Conservation (phyloP, 805 yeast species). For the Metschnikowia rubicola region DNA sequence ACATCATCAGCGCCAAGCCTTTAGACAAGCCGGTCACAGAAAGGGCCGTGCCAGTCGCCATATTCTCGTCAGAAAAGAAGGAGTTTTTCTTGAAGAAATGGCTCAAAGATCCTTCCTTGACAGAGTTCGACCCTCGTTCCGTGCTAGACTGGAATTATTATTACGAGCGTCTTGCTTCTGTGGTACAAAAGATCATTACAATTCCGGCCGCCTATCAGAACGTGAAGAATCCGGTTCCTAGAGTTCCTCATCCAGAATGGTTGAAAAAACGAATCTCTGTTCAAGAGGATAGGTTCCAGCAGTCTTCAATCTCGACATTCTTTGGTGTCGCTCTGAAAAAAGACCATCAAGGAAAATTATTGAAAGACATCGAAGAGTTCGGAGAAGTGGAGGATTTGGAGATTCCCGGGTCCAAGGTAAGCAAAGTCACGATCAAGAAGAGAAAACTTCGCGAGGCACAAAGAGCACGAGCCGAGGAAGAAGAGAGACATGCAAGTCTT, state of each 20-base stretch:
- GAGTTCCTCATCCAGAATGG: constrained; percentile 96
- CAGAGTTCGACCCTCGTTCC: constrained; percentile 79
- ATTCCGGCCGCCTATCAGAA: constrained; percentile 96
- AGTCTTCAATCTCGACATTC: constrained; percentile 58
- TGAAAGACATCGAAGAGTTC: constrained; percentile 75
- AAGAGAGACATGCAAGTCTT: constrained; percentile 46
- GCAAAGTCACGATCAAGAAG: constrained; percentile 48
- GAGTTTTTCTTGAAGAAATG: constrained; percentile 76
- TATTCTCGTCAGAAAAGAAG: constrained; percentile 87
- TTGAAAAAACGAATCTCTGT: constrained; percentile 58
- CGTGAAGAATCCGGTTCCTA: constrained; percentile 86
- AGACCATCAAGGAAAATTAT: constrained; percentile 29
- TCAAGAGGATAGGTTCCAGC: constrained; percentile 67
- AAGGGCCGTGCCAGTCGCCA: constrained; percentile 94
- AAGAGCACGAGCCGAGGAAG: constrained; percentile 31
- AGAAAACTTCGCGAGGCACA: constrained; percentile 32
- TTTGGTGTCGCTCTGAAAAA: constrained; percentile 45
- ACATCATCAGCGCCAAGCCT: constrained; percentile 84
- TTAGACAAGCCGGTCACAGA: constrained; percentile 87
- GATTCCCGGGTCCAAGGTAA: constrained; percentile 31
- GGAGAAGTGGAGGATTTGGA: constrained; percentile 34
- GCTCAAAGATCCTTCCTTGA: constrained; percentile 75
- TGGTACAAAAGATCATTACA: constrained; percentile 89
- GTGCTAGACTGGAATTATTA: constrained; percentile 94
- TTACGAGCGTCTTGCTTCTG: constrained; percentile 85